Percentiles rank a stretch among this genome's conserved stretches.
phyloP scores from a whole-genome alignment of 768 basidiomycete genomes.

The Cystofilobasidium capitatum region DNA sequence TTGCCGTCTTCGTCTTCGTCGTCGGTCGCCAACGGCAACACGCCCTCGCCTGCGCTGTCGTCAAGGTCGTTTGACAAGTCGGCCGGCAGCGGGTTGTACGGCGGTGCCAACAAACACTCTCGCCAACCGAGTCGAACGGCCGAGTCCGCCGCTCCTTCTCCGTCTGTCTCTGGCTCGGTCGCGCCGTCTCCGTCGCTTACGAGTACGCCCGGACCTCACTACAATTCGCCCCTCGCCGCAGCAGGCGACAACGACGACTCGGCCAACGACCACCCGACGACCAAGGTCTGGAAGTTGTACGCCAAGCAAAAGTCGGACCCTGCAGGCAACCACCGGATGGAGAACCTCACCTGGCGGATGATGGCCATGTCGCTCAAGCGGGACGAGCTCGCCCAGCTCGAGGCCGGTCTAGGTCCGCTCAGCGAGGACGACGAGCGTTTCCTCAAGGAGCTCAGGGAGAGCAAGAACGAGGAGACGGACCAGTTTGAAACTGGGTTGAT shows the following conservation, averaged over 20 bases:
- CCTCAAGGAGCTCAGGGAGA: constrained; percentile 1
- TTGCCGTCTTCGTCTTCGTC: not conserved
- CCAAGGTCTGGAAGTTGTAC: constrained; percentile 97
- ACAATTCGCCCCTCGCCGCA: constrained; percentile 2
- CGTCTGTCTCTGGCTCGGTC: not conserved
- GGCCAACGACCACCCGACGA: constrained; percentile 76
- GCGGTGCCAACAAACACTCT: not conserved
- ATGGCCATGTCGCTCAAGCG: constrained; percentile 82
- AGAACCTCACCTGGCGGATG: constrained; percentile 97
- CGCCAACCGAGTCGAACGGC: not conserved
- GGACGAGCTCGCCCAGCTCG: constrained; percentile 36
- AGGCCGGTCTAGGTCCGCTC: not conserved
- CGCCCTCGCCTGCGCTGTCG: constrained; percentile 2
- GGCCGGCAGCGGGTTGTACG: not conserved
- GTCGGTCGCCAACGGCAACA: not conserved
- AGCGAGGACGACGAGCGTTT: constrained; percentile 1
- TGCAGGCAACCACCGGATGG: constrained; percentile 91
- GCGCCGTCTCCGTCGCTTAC: not conserved
- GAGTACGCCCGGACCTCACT: not conserved
- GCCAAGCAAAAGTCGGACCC: constrained; percentile 77
- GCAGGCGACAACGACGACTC: not conserved
- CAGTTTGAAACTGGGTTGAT: not conserved
- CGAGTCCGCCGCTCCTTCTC: not conserved
- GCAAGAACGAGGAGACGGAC: constrained; percentile 4
- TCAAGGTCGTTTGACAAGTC: constrained; percentile 2